Evolutionary conservation across 768 basidiomycete genomes (phyloP), one percentile per base, ranked within the genome.

Genomic region (Boletales sp.): DNA sequence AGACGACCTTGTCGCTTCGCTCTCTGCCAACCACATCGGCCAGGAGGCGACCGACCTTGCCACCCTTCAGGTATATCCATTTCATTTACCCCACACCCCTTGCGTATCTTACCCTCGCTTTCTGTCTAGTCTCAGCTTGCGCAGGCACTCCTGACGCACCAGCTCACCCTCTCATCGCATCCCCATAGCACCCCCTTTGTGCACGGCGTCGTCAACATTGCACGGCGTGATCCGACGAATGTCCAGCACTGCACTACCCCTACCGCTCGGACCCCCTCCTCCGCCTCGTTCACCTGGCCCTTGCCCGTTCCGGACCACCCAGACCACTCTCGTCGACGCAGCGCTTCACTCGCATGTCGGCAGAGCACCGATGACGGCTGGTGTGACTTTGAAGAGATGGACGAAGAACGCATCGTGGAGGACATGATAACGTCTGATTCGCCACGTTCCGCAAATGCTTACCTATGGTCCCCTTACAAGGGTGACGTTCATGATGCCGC

Each of bases 1-100:
- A 34, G 77, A 78, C 61, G 77, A 78, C 68, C 78, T 78, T 59
- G 72, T 79, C 46, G 69, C 76, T 18, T 77, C 76, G 11, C 55
- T 78, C 57, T 69, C 65, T 38, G 57, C 71, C 2, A 74, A 69
- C 61, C 77, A 78, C 70, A 76, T 78, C 60, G 76, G 76, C 51
- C 78, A 78, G 56, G 77, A 78, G 57, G 75, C 76, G n/a, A 68
- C 72, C 13, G 78, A 78, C 65, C 68, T 78, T 52, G 74, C 74
- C 41, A 63, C 71, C 21, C 70, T 78, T 13, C 75, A 79, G 71
- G 77, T 78, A 57, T 21, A 51, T 19, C 34, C 45, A 13, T 32
- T 42, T 48, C 47, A 50, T 51, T 48, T 57, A 52, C 50, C 55
- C 58, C 52, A 18, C 57, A 63, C 28, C 39, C 57, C 38, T 48